A percentile compares a stretch with the other conserved stretches of the same genome.
Conservation (phyloP, 2,329 filamentous ascomycete genomes). For the Biscogniauxia sp. region DNA sequence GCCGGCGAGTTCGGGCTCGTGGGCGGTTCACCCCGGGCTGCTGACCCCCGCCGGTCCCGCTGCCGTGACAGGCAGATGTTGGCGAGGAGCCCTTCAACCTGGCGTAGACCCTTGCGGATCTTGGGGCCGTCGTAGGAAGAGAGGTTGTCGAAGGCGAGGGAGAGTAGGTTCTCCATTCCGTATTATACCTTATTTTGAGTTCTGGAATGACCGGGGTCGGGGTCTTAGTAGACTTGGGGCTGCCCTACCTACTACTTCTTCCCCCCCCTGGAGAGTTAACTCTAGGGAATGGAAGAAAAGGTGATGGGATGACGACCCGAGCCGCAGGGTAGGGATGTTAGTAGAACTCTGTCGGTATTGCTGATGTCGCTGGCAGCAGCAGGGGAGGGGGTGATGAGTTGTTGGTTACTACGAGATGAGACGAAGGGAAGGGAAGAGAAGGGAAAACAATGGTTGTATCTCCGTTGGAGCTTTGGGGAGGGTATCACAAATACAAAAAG, state of each 20-base stretch:
- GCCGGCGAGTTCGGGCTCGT: background rate
- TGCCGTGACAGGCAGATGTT: conserved; percentile 79
- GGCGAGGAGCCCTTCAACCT: conserved; percentile 89
- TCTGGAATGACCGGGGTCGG: too few species aligned
- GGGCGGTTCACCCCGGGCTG: conserved; percentile 2
- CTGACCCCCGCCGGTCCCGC: conserved; percentile 6
- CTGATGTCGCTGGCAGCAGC: conserved; percentile 2
- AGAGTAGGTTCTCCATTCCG: conserved; percentile 85
- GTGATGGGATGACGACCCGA: too few species aligned
- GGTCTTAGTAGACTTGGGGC: too few species aligned
- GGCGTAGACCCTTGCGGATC: conserved; percentile 88
- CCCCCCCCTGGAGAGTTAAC: too few species aligned
- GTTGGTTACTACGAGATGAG: background rate
- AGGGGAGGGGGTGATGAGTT: background rate
- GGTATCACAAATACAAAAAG: background rate
- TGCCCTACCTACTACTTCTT: too few species aligned
- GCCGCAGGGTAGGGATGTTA: too few species aligned
- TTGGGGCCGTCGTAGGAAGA: conserved; percentile 88
- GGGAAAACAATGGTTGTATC: too few species aligned
- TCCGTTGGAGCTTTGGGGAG: too few species aligned
- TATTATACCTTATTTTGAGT: conserved; percentile 5
- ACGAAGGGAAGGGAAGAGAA: background rate
- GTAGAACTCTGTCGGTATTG: background rate
- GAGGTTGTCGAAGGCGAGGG: conserved; percentile 92
- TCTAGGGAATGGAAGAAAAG: too few species aligned